Base-by-base conservation (phyloP, 1,284 basidiomycete genomes). In the Pyrrhoderma lamaoense region DNA sequence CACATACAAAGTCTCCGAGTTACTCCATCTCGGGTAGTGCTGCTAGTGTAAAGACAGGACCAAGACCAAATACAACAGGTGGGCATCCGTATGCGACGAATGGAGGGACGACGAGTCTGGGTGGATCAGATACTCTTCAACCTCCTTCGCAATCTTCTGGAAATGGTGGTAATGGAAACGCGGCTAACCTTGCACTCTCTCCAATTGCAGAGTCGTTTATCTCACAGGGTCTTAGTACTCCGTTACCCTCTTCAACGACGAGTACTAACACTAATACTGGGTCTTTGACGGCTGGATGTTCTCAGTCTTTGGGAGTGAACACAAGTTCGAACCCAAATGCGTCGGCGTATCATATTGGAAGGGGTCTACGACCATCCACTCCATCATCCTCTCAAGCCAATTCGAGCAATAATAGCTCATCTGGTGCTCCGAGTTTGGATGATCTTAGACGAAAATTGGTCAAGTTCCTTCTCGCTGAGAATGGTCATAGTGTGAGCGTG, bases 401-500 rank as follows among this genome's bases (percentile, higher is more conserved):
- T 37, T 65, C 63, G 45, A 63, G 66, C 44, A 31, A 11, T 31
- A 5, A 5, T 5, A 31, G 27, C 11, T 5, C 27, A 5, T 31
- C 27, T 31, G 11, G 27, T 31, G 67, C 74, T 1, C 73, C 79
- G 3, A 82, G 85, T 0, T 67, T 89, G 19, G 87, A 92, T 53
- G 89, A 93, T 58, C 71, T 93, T 45, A 75, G 85, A 42, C 75
- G 84, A 46, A 89, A 88, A 64, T 70, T 91, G 13, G 83, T 96
- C 62, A 95, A 91, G 65, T 94, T 96, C 64, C 73, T 82, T 40
- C 74, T 92, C 47, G 82, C 84, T 1, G 92, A 91, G 18, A 87
- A 89, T 45, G 80, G 68, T 21, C 77, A 84, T 48, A 82, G 85
- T 19, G 77, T 77, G 42, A 87, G 85, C 0, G 80, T 97, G 55